Conservation (phyloP, 1,284 basidiomycete genomes). For the Trametes polyzona region DNA sequence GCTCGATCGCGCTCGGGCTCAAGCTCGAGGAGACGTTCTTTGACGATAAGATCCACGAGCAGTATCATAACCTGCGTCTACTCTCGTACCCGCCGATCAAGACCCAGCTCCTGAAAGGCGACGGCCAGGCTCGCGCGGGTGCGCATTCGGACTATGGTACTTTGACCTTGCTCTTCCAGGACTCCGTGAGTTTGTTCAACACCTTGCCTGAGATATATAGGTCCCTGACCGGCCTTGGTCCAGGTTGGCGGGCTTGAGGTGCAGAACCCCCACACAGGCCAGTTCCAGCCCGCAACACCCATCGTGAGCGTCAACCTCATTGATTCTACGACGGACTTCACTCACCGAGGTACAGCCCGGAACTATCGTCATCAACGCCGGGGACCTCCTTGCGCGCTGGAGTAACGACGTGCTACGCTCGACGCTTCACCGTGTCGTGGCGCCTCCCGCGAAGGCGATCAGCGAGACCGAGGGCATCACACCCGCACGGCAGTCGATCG, state of each 20-base stretch:
- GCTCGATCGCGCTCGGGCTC: constrained; percentile 79
- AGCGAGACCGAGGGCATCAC: constrained; percentile 57
- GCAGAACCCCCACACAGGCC: constrained; percentile 73
- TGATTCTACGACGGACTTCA: too few relatives aligned
- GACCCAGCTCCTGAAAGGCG: constrained; percentile 55
- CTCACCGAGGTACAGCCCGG: constrained; percentile 70
- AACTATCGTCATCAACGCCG: constrained; percentile 85
- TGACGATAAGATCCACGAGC: constrained; percentile 71
- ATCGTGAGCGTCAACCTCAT: constrained; percentile 54
- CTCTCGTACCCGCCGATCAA: constrained; percentile 77
- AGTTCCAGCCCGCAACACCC: constrained; percentile 74
- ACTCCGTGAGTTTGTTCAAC: constrained; percentile 58
- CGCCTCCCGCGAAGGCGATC: constrained; percentile 58
- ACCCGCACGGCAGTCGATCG: constrained; percentile 77
- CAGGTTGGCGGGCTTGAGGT: constrained; percentile 85
- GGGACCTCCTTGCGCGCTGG: constrained; percentile 84
- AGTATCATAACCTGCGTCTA: constrained; percentile 77
- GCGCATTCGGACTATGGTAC: constrained; percentile 89
- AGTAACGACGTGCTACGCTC: constrained; percentile 81
- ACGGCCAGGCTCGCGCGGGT: constrained; percentile 79
- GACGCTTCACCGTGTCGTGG: constrained; percentile 83
- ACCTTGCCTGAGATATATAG: neutral
- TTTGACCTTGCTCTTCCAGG: constrained; percentile 85
- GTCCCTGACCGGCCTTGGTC: neutral
- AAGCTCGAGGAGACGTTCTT: constrained; percentile 75